A percentile compares a stretch with the other conserved stretches of the same genome.
Evolutionary conservation across 495 filamentous ascomycete species (phyloP).

Genomic region (Massariosphaeria phaeospora): DNA sequence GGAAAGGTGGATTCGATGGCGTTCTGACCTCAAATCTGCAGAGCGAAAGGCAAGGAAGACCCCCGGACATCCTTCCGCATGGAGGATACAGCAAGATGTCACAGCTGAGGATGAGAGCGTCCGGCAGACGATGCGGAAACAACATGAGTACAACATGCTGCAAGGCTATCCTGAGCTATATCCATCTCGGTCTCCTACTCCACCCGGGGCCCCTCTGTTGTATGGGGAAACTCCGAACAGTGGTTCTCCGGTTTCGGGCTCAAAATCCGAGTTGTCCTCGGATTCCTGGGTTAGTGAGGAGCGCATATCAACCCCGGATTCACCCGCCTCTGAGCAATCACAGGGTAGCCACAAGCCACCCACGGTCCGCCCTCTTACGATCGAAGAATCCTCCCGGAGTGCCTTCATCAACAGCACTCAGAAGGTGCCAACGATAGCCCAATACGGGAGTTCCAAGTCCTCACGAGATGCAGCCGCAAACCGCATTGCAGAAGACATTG

Average conservation of each 20-base stretch:
- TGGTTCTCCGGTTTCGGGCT: conserved; percentile 4
- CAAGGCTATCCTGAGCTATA: conserved; percentile 21
- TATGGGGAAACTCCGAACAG: neutral
- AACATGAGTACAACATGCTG: conserved; percentile 35
- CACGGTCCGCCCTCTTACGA: conserved; percentile 25
- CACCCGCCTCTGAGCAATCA: neutral
- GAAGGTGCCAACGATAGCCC: conserved; percentile 20
- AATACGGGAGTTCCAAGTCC: neutral
- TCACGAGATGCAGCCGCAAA: neutral
- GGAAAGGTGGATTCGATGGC: conserved; percentile 73
- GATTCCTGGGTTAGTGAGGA: conserved; percentile 14
- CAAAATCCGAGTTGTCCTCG: conserved; percentile 14
- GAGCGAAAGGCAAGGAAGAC: conserved; percentile 39
- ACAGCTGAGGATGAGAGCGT: conserved; percentile 24
- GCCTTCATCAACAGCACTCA: conserved; percentile 40
- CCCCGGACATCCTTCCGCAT: conserved; percentile 48
- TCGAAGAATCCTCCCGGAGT: conserved; percentile 32
- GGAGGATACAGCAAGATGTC: conserved; percentile 58
- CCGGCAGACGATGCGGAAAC: conserved; percentile 25
- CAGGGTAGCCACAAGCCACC: conserved; percentile 2
- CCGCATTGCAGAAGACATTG: conserved; percentile 10
- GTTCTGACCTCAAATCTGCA: conserved; percentile 61
- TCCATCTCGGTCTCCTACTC: conserved; percentile 17
- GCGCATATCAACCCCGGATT: conserved; percentile 7
- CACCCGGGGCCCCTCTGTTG: conserved; percentile 15